Base-by-base conservation (phyloP, 768 basidiomycete genomes). In the Serendipita sp. region DNA sequence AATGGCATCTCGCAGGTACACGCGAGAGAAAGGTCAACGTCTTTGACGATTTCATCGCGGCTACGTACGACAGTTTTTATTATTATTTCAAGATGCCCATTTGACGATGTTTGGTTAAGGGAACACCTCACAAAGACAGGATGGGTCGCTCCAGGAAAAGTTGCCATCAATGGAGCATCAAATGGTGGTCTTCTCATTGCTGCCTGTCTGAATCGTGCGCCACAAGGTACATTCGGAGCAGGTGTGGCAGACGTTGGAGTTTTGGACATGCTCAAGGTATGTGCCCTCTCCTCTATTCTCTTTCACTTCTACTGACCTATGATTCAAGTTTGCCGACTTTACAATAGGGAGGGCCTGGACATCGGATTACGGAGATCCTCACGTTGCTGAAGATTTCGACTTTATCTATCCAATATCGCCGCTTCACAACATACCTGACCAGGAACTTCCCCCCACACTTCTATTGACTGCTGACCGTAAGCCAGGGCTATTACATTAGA, bases 131-230 rank as follows among this genome's bases (percentile, higher is more conserved):
- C 88, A n/a, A 75, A 84, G 64, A 80, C 87, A 69, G 84, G 85
- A 66, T 85, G 83, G 62, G 85, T 80, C 0, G 84, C 80, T 2
- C 74, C 78, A 27, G 84, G 82, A 2, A 90, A 89, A 71, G 79
- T 91, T 1, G 81, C 80, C 6, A 85, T 91, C 64, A 87, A 84
- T 64, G 90, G 89, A 3, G 86, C 79, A 2, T 90, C 88, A 2
- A 91, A 91, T 70, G 89, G 88, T 74, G 88, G 88, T 58, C 75
- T 91, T 2, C 80, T 91, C 31, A 80, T 91, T n/a, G 83, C 82
- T n/a, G 88, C 88, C n/a, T 91, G 86, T 67, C 77, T 87, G 52
- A 87, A 90, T 66, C 84, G 86, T 44, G 88, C 88, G 0, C 85
- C 85, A 0, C 81, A 87, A 70, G 85, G 83, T 3, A 76, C 82